A percentile compares a stretch with the other conserved stretches of the same genome.
These are phyloP conservation scores for Heracleum sosnowskyi DNA, from an alignment of 129 eudicot genomes.

Conservation along the genomic window DNA sequence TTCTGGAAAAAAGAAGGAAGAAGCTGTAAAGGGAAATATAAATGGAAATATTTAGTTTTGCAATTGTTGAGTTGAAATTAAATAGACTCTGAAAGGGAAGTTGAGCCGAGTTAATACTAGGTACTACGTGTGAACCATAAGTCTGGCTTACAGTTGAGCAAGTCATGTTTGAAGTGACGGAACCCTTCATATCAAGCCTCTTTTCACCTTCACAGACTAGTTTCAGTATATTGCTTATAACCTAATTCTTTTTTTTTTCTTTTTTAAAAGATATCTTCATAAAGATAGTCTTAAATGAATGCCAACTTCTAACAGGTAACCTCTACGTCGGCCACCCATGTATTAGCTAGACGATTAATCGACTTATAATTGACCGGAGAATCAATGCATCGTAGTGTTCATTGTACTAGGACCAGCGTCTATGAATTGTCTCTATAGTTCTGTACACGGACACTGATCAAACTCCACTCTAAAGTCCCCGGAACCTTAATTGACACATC, in stretches of 20 bases:
- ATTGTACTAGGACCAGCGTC: background rate
- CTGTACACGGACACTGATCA: background rate
- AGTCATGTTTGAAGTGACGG: background rate
- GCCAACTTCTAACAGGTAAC: constrained; percentile 2
- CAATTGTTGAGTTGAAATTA: background rate
- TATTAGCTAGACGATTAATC: background rate
- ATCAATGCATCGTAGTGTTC: background rate
- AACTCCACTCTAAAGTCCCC: background rate
- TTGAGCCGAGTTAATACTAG: background rate
- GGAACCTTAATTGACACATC: no score
- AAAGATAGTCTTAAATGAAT: background rate
- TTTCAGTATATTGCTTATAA: no score
- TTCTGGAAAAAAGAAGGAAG: background rate
- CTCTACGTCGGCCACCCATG: background rate
- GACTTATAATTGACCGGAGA: background rate
- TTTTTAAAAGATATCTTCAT: background rate
- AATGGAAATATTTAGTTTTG: background rate
- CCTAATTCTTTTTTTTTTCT: no score
- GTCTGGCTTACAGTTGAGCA: background rate
- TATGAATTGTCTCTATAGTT: background rate
- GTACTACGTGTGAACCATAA: background rate
- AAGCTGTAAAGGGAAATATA: background rate
- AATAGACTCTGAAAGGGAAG: background rate
- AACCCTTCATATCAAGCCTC: background rate
- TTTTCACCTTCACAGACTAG: background rate